A percentile compares a stretch with the other conserved stretches of the same genome.
These are phyloP conservation scores for Xylariaceae sp. DNA, from an alignment of 2,329 filamentous ascomycete species.

Conservation along the genomic window DNA sequence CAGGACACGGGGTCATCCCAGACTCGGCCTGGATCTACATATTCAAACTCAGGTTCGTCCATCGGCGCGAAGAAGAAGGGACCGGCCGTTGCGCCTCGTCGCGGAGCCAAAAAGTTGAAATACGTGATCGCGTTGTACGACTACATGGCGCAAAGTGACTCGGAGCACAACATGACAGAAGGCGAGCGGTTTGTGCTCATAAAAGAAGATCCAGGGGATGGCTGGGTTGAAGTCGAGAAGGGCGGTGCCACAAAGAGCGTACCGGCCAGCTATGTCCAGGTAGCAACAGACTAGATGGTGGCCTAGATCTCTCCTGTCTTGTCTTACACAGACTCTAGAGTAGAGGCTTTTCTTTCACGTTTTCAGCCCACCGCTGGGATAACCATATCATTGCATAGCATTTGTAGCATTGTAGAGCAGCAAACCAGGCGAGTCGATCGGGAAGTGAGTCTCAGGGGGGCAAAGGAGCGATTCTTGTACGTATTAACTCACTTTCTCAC, in stretches of 20 bases:
- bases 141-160: slow-evolving; percentile 78
- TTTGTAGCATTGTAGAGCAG: background rate
- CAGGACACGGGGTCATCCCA: slow-evolving; percentile 42
- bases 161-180: slow-evolving; percentile 84
- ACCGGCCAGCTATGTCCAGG: slow-evolving; percentile 86
- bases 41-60: slow-evolving; percentile 72
- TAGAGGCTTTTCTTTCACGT: background rate
- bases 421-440: background rate
- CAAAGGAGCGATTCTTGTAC: background rate
- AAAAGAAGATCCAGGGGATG: slow-evolving; percentile 82
- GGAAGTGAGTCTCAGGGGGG: background rate
- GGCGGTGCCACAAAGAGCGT: slow-evolving; percentile 83
- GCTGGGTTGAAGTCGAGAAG: slow-evolving; percentile 95
- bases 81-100: slow-evolving; percentile 81
- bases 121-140: slow-evolving; percentile 93
- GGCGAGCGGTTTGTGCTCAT: slow-evolving; percentile 90
- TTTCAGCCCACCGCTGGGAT: background rate
- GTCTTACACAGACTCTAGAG: background rate
- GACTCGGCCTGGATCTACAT: slow-evolving; percentile 64
- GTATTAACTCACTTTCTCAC: no score
- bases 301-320: background rate
- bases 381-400: background rate
- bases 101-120: slow-evolving; percentile 87
- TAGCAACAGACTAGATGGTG: slow-evolving; percentile 31
- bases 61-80: slow-evolving; percentile 74